phyloP scores from a whole-genome alignment of 306 rosid genomes.

The Benincasa hispida region DNA sequence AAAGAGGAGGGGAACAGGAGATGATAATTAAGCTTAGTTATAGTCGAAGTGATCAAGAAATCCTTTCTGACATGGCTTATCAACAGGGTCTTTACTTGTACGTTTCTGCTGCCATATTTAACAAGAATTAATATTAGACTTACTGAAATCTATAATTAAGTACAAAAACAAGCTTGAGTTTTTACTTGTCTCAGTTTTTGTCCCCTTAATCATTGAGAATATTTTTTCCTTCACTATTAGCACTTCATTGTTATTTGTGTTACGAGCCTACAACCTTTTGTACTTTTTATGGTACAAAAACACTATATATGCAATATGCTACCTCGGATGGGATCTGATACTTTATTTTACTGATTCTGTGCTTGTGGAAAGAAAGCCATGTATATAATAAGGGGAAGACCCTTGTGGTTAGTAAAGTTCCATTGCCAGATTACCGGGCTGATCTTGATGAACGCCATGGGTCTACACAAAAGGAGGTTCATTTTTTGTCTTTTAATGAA shows the following conservation, averaged over 20 bases:
- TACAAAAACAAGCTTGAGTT: background rate
- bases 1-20: slow-evolving; percentile 61
- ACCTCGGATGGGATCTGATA: slow-evolving; percentile 12
- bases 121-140: background rate
- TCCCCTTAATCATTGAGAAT: background rate
- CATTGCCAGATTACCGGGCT: slow-evolving; percentile 88
- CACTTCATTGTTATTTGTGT: background rate
- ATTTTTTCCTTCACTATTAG: background rate
- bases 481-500: slow-evolving; percentile 9
- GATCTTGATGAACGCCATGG: slow-evolving; percentile 97
- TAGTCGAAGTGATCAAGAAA: slow-evolving; percentile 59
- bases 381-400: slow-evolving; percentile 73
- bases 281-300: background rate
- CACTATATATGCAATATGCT: background rate
- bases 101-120: slow-evolving; percentile 17
- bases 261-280: background rate
- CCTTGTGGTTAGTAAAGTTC: slow-evolving; percentile 87
- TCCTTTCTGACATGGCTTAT: slow-evolving; percentile 68
- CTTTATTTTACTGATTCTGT: slow-evolving; percentile 22
- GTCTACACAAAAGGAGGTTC: slow-evolving; percentile 79
- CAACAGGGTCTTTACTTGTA: slow-evolving; percentile 67
- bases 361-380: slow-evolving; percentile 86
- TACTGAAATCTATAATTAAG: background rate
- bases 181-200: background rate
- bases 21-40: slow-evolving; percentile 57